Percentiles rank a stretch among this genome's conserved stretches.
These are phyloP conservation scores for Fusarium phyllophilum DNA, from an alignment of 2,329 filamentous ascomycete genomes.

Conservation along the genomic window DNA sequence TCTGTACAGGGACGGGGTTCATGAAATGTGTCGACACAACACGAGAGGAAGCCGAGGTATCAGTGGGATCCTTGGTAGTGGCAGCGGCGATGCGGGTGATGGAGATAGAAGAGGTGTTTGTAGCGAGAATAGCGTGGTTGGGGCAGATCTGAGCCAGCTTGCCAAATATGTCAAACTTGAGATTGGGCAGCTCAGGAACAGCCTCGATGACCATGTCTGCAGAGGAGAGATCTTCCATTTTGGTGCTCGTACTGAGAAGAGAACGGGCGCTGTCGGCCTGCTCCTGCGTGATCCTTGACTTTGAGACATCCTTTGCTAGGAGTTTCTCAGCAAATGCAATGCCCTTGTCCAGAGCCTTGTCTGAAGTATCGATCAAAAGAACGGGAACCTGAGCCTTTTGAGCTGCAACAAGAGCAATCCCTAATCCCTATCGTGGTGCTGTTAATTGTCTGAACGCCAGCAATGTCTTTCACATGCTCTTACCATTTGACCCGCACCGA, in stretches of 20 bases:
- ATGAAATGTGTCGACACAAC: slow-evolving; percentile 98
- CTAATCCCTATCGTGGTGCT: slow-evolving; percentile 74
- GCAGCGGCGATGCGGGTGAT: slow-evolving; percentile 96
- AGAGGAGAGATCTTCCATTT: slow-evolving; percentile 79
- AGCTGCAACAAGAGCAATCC: slow-evolving; percentile 94
- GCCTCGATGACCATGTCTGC: slow-evolving; percentile 98
- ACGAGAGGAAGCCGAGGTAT: slow-evolving; percentile 83
- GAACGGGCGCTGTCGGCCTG: slow-evolving; percentile 79
- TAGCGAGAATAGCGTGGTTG: slow-evolving; percentile 88
- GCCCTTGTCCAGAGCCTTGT: slow-evolving; percentile 88
- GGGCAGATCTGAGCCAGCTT: slow-evolving; percentile 84
- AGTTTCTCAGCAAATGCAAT: slow-evolving; percentile 94
- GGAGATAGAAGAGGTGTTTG: slow-evolving; percentile 98
- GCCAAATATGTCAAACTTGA: slow-evolving; percentile 90
- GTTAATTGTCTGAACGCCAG: slow-evolving; percentile 23
- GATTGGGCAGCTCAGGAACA: slow-evolving; percentile 87
- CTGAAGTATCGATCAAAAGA: slow-evolving; percentile 83
- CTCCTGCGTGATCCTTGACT: slow-evolving; percentile 84
- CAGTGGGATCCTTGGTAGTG: slow-evolving; percentile 79
- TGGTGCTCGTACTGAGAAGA: slow-evolving; percentile 75
- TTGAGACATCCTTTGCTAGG: slow-evolving; percentile 90
- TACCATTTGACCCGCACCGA: slow-evolving; percentile 98
- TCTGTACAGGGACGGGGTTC: slow-evolving; percentile 97
- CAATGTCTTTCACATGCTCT: slow-evolving; percentile 53
- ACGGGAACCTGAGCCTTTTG: slow-evolving; percentile 86